Percentiles rank a stretch among this genome's conserved stretches.
These are phyloP conservation scores for Rhodotorula paludigena DNA, from an alignment of 768 basidiomycete species.

Conservation along the genomic window DNA sequence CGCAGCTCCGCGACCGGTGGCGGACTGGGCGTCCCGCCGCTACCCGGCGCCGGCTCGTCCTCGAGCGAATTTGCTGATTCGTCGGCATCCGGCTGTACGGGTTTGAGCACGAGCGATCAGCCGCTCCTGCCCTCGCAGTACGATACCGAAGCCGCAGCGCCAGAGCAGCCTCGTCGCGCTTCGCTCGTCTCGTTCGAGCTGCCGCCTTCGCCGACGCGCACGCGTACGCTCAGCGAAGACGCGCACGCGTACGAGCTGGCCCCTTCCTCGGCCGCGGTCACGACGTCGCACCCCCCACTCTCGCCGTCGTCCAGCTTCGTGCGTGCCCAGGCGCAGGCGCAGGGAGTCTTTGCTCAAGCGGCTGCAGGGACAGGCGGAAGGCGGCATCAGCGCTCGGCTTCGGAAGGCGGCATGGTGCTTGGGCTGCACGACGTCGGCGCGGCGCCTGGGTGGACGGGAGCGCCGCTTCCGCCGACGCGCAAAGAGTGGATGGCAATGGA, in stretches of 20 bases:
- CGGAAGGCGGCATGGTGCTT: no score
- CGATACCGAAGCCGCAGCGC: neutral
- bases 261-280: no score
- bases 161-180: neutral
- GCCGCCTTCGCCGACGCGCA: neutral
- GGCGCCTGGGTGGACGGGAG: no score
- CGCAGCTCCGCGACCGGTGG: neutral
- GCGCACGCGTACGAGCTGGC: neutral
- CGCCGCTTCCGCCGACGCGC: neutral
- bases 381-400: neutral
- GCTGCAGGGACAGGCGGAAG: no score
- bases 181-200: constrained; percentile 13
- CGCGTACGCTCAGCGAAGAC: neutral
- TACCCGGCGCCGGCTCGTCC: neutral
- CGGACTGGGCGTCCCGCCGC: neutral
- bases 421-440: no score
- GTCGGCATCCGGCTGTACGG: no score
- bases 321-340: no score
- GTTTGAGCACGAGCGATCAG: neutral
- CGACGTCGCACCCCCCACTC: neutral
- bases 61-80: neutral
- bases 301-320: no score
- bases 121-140: neutral
- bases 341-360: no score
- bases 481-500: neutral